Evolutionary conservation across 2,329 filamentous ascomycete species (phyloP), one percentile per base, ranked within the genome.

Genomic region (Setomelanomma holmii): DNA sequence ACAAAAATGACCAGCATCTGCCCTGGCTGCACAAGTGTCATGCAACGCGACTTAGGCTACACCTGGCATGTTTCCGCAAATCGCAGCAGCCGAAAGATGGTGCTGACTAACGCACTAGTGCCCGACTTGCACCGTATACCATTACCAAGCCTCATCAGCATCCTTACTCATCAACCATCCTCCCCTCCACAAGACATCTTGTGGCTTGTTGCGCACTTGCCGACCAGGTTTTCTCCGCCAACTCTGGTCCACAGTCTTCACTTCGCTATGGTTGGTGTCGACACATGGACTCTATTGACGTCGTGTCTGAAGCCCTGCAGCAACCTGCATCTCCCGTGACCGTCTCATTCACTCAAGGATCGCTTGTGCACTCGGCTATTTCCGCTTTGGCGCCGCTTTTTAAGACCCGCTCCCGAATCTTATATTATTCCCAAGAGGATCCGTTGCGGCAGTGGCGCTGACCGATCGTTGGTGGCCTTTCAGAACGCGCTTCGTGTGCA

Each of bases 111-210:
- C 40, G 36, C 56, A 39, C 56, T 58, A 62, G 46, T 27, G 40
- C 49, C 34, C 33, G 33, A 38, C 40, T 22, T 44, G 39, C 43
- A 33, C 33, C 34, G 45, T 40, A 17, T 50, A 34, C 44, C 36
- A 49, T 61, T 58, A 56, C 53, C 49, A 58, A 61, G 49, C 50
- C 56, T 52, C 41, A 56, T 58, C 55, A 56, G 51, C 51, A 46
- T 20, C 52, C 62, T 65, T 61, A 63, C 60, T 65, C 62, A 64
- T 54, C 56, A 43, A 21, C 50, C 34, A 22, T 42, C 40, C 49
- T 10, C 30, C 11, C 34, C 20, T 36, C 34, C 34, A 16, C 34
- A 36, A 36, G 27, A 34, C 45, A 49, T 45, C 23, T 44, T 49
- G 30, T 42, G 40, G 40, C 46, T 51, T 35, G 45, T 42, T 51